Evolutionary conservation across 331 rosid species (phyloP).

Genomic region (Erythrophleum ivorense): DNA sequence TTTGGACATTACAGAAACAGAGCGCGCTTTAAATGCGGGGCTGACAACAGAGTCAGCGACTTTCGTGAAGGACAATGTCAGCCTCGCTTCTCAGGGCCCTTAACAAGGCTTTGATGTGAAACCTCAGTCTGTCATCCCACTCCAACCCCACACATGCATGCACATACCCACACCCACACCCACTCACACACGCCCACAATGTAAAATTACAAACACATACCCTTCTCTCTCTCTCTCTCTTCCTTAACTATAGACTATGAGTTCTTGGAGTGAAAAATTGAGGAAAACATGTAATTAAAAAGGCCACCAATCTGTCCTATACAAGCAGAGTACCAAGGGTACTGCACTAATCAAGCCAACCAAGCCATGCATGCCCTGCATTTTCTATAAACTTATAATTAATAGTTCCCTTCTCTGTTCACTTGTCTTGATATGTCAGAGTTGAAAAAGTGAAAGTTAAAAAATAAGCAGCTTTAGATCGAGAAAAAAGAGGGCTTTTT

Average conservation of each 20-base stretch:
- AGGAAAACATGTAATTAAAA: neutral
- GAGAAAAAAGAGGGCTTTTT: slow-evolving; percentile 22
- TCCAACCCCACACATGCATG: slow-evolving; percentile 22
- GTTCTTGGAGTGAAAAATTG: neutral
- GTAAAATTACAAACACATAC: neutral
- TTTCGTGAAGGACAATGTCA: slow-evolving; percentile 64
- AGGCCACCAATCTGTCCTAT: slow-evolving; percentile 3
- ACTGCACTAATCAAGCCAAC: slow-evolving; percentile 36
- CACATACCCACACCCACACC: neutral
- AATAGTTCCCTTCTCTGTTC: slow-evolving; percentile 29
- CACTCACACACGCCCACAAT: slow-evolving; percentile 15
- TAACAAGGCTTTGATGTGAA: slow-evolving; percentile 55
- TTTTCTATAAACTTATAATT: slow-evolving; percentile 48
- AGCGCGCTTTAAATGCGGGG: slow-evolving; percentile 57
- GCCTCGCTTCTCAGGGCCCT: slow-evolving; percentile 43
- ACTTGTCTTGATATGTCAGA: slow-evolving; percentile 42
- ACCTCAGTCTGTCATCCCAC: slow-evolving; percentile 52
- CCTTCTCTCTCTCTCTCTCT: neutral
- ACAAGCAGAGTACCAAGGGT: slow-evolving; percentile 27
- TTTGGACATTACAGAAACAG: slow-evolving; percentile 25
- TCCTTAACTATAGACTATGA: neutral
- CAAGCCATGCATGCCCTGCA: slow-evolving; percentile 40
- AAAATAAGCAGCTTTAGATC: slow-evolving; percentile 22
- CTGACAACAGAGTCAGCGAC: slow-evolving; percentile 59
- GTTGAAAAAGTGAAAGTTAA: slow-evolving; percentile 42